Evolutionary conservation across 2,329 filamentous ascomycete genomes (phyloP).

Genomic region (Fusarium burgessii): DNA sequence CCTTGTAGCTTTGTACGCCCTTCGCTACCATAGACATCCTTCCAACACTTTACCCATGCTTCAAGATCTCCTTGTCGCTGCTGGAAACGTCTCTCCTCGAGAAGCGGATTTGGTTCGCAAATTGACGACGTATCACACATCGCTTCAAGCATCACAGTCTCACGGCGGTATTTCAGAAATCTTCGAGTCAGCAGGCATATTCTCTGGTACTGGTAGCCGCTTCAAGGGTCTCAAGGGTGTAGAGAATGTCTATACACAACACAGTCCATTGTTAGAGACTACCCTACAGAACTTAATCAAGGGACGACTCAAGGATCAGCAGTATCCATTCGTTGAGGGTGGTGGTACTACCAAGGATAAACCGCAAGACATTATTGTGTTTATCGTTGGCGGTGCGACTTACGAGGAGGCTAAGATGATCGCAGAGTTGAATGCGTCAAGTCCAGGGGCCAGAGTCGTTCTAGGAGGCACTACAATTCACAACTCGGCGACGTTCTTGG

Average conservation of each 20-base stretch:
- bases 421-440: constrained; percentile 91
- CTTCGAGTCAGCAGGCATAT: constrained; percentile 91
- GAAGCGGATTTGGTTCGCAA: constrained; percentile 85
- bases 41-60: constrained; percentile 87
- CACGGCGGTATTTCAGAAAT: constrained; percentile 87
- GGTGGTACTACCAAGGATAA: constrained; percentile 90
- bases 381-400: constrained; percentile 92
- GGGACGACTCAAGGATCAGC: constrained; percentile 84
- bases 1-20: constrained; percentile 91
- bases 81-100: constrained; percentile 81
- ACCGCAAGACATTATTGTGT: constrained; percentile 95
- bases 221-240: constrained; percentile 97
- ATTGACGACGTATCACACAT: constrained; percentile 86
- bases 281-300: constrained; percentile 95
- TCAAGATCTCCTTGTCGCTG: constrained; percentile 85
- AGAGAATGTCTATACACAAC: constrained; percentile 98
- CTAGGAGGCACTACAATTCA: constrained; percentile 89
- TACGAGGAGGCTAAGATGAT: constrained; percentile 98
- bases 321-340: constrained; percentile 94
- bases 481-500: constrained; percentile 88
- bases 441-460: constrained; percentile 88
- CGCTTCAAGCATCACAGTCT: constrained; percentile 82
- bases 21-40: constrained; percentile 89
- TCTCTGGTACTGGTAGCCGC: constrained; percentile 85
- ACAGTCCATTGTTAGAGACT: constrained; percentile 86